These are phyloP conservation scores for Umbelopsis ramanniana DNA, from an alignment of 192 early-diverging fungal species.

Conservation along the genomic window DNA sequence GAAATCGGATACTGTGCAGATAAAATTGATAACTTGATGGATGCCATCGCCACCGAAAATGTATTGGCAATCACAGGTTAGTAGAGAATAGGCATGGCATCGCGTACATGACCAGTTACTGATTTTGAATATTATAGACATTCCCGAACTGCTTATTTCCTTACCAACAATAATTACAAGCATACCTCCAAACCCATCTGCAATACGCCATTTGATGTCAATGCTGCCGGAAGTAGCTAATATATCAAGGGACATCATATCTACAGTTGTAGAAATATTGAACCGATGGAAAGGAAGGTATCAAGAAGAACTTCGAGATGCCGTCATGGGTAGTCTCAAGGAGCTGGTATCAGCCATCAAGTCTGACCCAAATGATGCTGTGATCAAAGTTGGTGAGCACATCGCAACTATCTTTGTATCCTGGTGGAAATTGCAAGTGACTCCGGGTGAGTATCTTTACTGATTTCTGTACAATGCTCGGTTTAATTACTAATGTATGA, in stretches of 20 bases:
- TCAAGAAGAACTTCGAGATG: neutral
- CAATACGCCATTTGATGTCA: neutral
- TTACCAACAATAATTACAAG: neutral
- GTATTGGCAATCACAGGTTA: neutral
- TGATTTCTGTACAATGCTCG: too few relatives aligned
- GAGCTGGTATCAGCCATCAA: neutral
- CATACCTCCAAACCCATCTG: neutral
- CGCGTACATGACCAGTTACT: neutral
- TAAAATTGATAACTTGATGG: neutral
- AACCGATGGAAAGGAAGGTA: neutral
- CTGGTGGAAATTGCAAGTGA: neutral
- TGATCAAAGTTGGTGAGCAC: neutral
- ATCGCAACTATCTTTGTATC: neutral
- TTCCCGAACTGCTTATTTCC: neutral
- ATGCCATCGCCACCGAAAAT: slow-evolving; percentile 10
- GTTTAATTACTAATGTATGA: too few relatives aligned
- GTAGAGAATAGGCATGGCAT: neutral
- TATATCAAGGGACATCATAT: neutral
- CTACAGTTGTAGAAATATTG: neutral
- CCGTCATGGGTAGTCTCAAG: neutral
- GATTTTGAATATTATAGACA: neutral
- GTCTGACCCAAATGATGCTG: neutral
- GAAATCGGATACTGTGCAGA: neutral
- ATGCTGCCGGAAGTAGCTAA: neutral
- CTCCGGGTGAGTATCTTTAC: neutral